Evolutionary conservation across 148 eudicot genomes (phyloP), one percentile per base, ranked within the genome.

Genomic region (Arbutus unedo): DNA sequence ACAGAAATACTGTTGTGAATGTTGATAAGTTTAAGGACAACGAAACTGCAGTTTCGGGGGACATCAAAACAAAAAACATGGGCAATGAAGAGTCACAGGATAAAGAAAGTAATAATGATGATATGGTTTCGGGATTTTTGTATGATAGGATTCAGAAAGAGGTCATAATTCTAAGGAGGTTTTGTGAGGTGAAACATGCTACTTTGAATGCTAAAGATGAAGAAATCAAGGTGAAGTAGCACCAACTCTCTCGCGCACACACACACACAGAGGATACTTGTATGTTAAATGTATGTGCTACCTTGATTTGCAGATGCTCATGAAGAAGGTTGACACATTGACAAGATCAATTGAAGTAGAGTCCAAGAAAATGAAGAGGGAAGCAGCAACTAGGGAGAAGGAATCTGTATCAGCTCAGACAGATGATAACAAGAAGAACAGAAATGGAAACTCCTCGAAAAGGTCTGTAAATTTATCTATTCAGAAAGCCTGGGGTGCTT

Each of bases 121-220:
- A 96, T 82, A 47, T 90, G 82, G 99, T 96, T 49, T 93, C 99
- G 5, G 99, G 98, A 56, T 86, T 91, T 83, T 79, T 96, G 86
- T 96, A 96, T 76, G 98, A 94, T 84, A 89, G 87, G 88, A 92
- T 96, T 78, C 99, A 96, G 86, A 96, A 91, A 80, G 99, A 96
- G 84, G 93, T 96, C 56, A 88, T 92, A 67, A 76, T 81, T 81
- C 87, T 91, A 72, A 89, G 97, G 88, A 96, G 89, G 88, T 79
- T 44, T 67, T 94, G 94, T 82, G 93, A 89, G 80, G 87, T 81
- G 67, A 94, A 93, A 86, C 94, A 91, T 8, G 82, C 56, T 72
- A 83, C 60, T 82, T 82, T 93, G 85, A 81, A 79, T 53, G 86
- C 85, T 74, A 96, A 93, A 88, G 95, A 93, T 70, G 97, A 92